Evolutionary conservation across 805 yeast species (phyloP).

Genomic region (Kuraishia piskuri): DNA sequence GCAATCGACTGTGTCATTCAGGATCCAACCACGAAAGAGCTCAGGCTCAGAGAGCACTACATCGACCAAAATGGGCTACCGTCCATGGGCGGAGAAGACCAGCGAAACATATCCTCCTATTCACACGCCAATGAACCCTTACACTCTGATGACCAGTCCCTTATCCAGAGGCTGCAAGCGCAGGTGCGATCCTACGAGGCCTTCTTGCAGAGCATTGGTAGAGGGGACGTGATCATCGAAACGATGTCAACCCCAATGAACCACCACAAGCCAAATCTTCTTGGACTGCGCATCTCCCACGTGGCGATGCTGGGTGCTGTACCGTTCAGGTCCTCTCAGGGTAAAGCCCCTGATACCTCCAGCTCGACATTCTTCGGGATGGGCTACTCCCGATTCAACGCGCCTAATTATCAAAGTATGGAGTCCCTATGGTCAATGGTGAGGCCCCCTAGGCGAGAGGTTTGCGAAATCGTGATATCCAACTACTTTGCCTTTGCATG

Average conservation of each 20-base stretch:
- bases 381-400: neutral
- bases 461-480: slow-evolving; percentile 5
- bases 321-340: slow-evolving; percentile 8
- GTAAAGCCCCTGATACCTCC: slow-evolving; percentile 7
- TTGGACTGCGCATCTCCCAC: slow-evolving; percentile 7
- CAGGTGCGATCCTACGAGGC: neutral
- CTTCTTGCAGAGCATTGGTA: neutral
- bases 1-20: slow-evolving; percentile 11
- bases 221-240: neutral
- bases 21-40: slow-evolving; percentile 11
- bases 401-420: slow-evolving; percentile 1
- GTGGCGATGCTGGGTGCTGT: slow-evolving; percentile 10
- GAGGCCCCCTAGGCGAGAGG: slow-evolving; percentile 5
- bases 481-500: slow-evolving; percentile 12
- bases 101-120: neutral
- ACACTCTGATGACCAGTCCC: neutral
- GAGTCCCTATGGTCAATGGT: neutral
- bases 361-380: slow-evolving; percentile 10
- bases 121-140: neutral
- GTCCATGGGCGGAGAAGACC: neutral
- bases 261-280: neutral
- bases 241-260: neutral
- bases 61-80: neutral
- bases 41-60: slow-evolving; percentile 1
- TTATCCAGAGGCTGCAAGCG: neutral